These are phyloP conservation scores for Raddia guianensis DNA, from an alignment of 176 grass and related monocot genomes.

Conservation along the genomic window DNA sequence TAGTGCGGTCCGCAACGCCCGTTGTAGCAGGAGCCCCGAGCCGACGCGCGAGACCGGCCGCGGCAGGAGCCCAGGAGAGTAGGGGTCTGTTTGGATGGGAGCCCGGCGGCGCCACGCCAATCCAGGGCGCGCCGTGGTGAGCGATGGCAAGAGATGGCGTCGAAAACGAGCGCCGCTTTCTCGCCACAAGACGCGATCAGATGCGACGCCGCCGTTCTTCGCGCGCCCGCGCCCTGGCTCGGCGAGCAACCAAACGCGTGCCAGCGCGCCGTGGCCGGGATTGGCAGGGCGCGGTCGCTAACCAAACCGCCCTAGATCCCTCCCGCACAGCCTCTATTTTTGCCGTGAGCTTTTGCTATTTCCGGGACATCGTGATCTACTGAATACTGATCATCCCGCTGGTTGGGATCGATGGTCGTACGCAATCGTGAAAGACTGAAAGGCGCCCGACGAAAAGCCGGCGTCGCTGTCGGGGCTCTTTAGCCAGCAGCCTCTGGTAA, in stretches of 20 bases:
- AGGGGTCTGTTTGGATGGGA: no score
- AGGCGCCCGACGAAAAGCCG: background rate
- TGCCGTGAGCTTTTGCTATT: background rate
- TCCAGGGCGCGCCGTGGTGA: no score
- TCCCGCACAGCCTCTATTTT: background rate
- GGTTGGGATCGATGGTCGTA: background rate
- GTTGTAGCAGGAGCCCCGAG: background rate
- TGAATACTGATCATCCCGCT: background rate
- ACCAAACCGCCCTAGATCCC: no score
- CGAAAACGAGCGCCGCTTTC: no score
- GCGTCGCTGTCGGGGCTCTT: constrained; percentile 1
- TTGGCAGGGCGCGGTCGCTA: no score
- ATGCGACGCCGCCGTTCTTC: no score
- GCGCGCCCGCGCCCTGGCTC: no score
- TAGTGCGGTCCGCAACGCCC: constrained; percentile 23
- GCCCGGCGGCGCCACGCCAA: no score
- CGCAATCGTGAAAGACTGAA: background rate
- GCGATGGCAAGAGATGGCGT: no score
- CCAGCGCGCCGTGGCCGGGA: no score
- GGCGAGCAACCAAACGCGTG: no score
- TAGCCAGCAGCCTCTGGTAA: background rate
- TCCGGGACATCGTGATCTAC: background rate
- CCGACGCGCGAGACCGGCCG: background rate
- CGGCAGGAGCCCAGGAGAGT: background rate
- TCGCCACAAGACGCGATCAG: no score